phyloP scores from a whole-genome alignment of 1,284 basidiomycete genomes.

The Rhodotorula mucilaginosa region DNA sequence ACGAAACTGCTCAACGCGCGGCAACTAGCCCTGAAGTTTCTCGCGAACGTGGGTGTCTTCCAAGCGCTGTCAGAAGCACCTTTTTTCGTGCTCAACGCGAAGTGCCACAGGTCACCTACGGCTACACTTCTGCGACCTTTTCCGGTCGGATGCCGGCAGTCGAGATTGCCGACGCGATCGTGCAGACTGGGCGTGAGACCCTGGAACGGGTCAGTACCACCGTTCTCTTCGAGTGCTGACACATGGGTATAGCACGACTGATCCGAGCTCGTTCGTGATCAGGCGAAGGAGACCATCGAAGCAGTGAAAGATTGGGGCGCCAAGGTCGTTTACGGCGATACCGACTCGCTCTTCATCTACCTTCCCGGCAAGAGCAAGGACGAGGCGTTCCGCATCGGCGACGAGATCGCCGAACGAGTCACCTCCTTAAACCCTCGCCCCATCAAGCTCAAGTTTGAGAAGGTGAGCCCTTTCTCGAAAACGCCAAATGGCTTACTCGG shows the following conservation, averaged over 20 bases:
- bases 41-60: conserved; percentile 68
- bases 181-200: conserved; percentile 92
- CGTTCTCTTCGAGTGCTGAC: neutral
- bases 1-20: conserved; percentile 75
- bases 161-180: conserved; percentile 96
- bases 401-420: conserved; percentile 84
- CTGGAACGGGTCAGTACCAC: conserved; percentile 70
- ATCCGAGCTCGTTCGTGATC: neutral
- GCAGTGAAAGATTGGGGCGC: conserved; percentile 79
- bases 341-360: conserved; percentile 90
- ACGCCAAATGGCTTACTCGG: neutral
- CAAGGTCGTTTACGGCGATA: conserved; percentile 95
- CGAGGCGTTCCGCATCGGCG: conserved; percentile 86
- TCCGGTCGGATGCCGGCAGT: conserved; percentile 98
- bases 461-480: conserved; percentile 56
- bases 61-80: neutral
- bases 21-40: conserved; percentile 82
- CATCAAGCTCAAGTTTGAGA: conserved; percentile 95
- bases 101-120: conserved; percentile 48
- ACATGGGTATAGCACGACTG: neutral
- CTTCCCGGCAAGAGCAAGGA: conserved; percentile 85
- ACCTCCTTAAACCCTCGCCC: conserved; percentile 85
- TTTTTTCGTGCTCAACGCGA: conserved; percentile 33
- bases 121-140: conserved; percentile 84
- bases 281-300: conserved; percentile 84